Percentiles rank a stretch among this genome's conserved stretches.
Evolutionary conservation across 495 filamentous ascomycete genomes (phyloP).

Genomic region (Cercophora newfieldiana): DNA sequence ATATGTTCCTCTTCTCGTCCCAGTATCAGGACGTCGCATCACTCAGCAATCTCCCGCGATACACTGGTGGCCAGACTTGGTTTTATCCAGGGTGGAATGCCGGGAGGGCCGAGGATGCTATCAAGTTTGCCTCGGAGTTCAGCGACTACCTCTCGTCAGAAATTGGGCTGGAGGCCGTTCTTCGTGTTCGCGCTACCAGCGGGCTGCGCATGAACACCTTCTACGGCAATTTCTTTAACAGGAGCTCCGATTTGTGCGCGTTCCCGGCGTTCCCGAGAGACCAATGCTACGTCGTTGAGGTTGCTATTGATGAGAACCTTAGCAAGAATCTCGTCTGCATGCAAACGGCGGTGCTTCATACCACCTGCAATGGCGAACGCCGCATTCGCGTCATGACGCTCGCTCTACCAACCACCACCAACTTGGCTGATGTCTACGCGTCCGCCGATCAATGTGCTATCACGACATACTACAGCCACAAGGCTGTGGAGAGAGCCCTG

Average conservation of each 20-base stretch:
- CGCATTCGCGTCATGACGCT: constrained; percentile 93
- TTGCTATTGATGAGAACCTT: constrained; percentile 93
- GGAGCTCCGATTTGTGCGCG: constrained; percentile 92
- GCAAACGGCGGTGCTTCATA: constrained; percentile 96
- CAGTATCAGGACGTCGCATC: constrained; percentile 97
- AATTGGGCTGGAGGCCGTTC: constrained; percentile 93
- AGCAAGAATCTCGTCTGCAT: constrained; percentile 92
- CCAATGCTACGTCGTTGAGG: constrained; percentile 97
- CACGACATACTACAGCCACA: constrained; percentile 93
- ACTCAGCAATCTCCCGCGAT: constrained; percentile 88
- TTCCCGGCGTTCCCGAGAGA: constrained; percentile 98
- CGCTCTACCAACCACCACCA: constrained; percentile 87
- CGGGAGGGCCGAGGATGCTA: constrained; percentile 85
- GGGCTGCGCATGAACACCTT: constrained; percentile 95
- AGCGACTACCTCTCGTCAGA: constrained; percentile 94
- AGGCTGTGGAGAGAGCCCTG: constrained; percentile 88
- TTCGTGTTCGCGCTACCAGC: constrained; percentile 92
- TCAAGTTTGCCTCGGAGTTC: constrained; percentile 96
- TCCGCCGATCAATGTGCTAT: constrained; percentile 93
- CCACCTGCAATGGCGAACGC: constrained; percentile 95
- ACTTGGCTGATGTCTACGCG: constrained; percentile 86
- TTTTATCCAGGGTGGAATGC: constrained; percentile 99
- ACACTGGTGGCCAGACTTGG: constrained; percentile 97
- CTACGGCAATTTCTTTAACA: constrained; percentile 99
- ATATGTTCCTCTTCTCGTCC: constrained; percentile 98